Percentiles rank a stretch among this genome's conserved stretches.
Evolutionary conservation across 1,139 yeast genomes (phyloP).

Genomic region (Debaryomycetaceae sp.): DNA sequence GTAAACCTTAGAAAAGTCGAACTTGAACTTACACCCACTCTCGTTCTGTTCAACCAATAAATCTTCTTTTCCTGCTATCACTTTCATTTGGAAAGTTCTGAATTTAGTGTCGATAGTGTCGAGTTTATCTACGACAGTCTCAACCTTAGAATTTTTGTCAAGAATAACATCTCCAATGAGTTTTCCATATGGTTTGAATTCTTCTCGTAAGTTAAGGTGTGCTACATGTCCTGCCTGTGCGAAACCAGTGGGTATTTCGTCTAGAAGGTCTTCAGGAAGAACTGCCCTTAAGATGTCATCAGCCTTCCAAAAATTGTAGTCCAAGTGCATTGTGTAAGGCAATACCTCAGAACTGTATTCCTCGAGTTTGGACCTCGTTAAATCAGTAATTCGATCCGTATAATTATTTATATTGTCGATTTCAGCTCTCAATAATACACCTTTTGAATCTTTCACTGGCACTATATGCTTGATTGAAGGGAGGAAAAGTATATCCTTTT

Average conservation of each 20-base stretch:
- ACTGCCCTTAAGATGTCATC: conserved; percentile 80
- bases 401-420: conserved; percentile 40
- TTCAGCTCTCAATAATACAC: conserved; percentile 59
- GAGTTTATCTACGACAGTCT: conserved; percentile 92
- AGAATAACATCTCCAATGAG: conserved; percentile 87
- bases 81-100: conserved; percentile 91
- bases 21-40: conserved; percentile 78
- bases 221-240: conserved; percentile 96
- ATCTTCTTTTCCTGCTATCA: conserved; percentile 77
- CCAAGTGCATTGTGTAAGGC: conserved; percentile 57
- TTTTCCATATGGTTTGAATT: conserved; percentile 76
- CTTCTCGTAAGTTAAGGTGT: conserved; percentile 81
- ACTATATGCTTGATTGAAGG: conserved; percentile 69
- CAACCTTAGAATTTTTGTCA: conserved; percentile 76
- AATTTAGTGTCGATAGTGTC: conserved; percentile 84
- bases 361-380: conserved; percentile 42
- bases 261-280: conserved; percentile 66
- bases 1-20: conserved; percentile 90
- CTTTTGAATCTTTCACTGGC: conserved; percentile 46
- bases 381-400: conserved; percentile 33
- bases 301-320: conserved; percentile 80
- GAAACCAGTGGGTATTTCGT: conserved; percentile 85
- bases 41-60: conserved; percentile 85
- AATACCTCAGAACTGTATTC: conserved; percentile 45
- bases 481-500: conserved; percentile 54